Base-by-base conservation (phyloP, 129 eudicot species). In the Helianthus annuus region DNA sequence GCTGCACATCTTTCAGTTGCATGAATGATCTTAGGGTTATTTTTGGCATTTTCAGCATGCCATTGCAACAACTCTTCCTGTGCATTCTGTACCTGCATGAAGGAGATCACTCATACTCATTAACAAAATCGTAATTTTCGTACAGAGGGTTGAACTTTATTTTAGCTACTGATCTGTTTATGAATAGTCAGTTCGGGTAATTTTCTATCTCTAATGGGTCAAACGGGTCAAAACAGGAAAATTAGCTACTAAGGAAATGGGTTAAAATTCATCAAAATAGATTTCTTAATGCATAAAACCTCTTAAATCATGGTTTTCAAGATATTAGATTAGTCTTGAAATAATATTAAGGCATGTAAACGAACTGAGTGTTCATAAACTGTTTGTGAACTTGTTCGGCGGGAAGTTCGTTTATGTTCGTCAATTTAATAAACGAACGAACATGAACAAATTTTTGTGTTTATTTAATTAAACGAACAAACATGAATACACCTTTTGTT, bases 11-110 rank as follows among this genome's bases (percentile, higher is more conserved):
- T 89, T 86, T 89, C 98, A 36, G 77, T 83, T 36, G 98, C 98
- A 80, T 87, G 98, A 71, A 89, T 83, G 15, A 92, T 63, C 58
- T 89, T 92, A 38, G 95, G 92, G 85, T 89, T 93, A 74, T 81
- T 80, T 85, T 93, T 87, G 27, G 96, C 95, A 78, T 93, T 83
- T 77, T 77, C 83, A 77, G 85, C 87, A 77, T 89, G 85, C 96
- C 98, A 93, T 78, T 93, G 90, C 82, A 93, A 70, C 83, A 93
- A 82, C 80, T 93, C 98, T 75, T 93, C 98, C 82, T 93, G 98
- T 58, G 98, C 98, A 82, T 93, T 93, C 44, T 87, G 84, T 32
- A 93, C 97, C 96, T 91, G 84, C 69, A 80, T 58, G 46, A 73
- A 9, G 10, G 17, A 54, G 45, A 38, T 8, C 51, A 64, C 42